Conservation (phyloP, 768 basidiomycete genomes). For the Hericium alpestre region DNA sequence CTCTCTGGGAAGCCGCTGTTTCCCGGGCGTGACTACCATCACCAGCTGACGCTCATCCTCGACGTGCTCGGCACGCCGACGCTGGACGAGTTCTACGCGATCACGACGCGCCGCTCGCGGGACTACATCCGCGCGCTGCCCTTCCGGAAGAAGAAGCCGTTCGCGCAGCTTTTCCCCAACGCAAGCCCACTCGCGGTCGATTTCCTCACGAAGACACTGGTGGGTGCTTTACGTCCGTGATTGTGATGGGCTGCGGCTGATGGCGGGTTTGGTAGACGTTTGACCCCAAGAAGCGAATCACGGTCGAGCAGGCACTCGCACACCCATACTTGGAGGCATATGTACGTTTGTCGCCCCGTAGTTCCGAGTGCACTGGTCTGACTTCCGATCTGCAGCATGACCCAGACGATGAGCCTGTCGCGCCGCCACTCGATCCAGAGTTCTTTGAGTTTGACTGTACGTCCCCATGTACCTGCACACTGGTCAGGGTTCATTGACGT, state of each 20-base stretch:
- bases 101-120: conserved; percentile 82
- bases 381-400: conserved; percentile 50
- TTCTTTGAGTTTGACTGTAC: conserved; percentile 96
- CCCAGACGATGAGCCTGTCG: conserved; percentile 92
- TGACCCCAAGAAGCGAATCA: conserved; percentile 94
- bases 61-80: conserved; percentile 96
- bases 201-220: conserved; percentile 78
- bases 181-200: conserved; percentile 72
- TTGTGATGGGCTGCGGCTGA: not conserved
- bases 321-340: conserved; percentile 94
- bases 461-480: conserved; percentile 19
- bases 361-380: not conserved
- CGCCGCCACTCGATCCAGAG: conserved; percentile 87
- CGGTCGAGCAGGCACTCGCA: conserved; percentile 87
- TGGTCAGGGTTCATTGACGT: not conserved
- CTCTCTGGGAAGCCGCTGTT: conserved; percentile 93
- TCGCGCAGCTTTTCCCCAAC: conserved; percentile 81
- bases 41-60: conserved; percentile 90
- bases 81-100: conserved; percentile 95
- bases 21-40: conserved; percentile 93
- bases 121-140: conserved; percentile 94
- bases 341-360: conserved; percentile 31
- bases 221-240: conserved; percentile 20
- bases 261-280: conserved; percentile 52
- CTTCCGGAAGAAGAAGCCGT: conserved; percentile 80